Conservation (phyloP, 768 basidiomycete genomes). For the Lyophyllum atratum region DNA sequence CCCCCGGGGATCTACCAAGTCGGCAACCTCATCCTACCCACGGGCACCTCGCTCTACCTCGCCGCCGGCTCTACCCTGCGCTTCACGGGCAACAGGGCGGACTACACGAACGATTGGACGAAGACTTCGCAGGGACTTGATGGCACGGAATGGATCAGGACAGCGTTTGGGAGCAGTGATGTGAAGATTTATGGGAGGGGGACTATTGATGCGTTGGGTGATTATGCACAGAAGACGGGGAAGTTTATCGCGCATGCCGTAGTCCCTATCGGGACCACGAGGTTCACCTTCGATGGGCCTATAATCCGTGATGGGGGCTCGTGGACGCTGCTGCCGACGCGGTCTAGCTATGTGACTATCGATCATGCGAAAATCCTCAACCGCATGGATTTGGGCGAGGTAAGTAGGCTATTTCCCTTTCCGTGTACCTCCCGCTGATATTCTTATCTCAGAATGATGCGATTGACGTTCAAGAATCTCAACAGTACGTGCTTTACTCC, state of each 20-base stretch:
- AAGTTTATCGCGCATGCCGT: slow-evolving; percentile 17
- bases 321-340: slow-evolving; percentile 9
- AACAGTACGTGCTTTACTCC: not conserved
- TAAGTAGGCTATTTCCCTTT: not conserved
- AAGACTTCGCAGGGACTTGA: slow-evolving; percentile 5
- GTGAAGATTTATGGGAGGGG: slow-evolving; percentile 11
- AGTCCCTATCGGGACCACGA: slow-evolving; percentile 7
- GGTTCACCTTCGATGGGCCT: slow-evolving; percentile 6
- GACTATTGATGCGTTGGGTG: slow-evolving; percentile 3
- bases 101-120: slow-evolving; percentile 11
- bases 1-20: slow-evolving; percentile 5
- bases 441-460: slow-evolving; percentile 3
- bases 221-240: slow-evolving; percentile 8
- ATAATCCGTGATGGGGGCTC: slow-evolving; percentile 5
- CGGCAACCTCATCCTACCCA: slow-evolving; percentile 7
- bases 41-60: slow-evolving; percentile 4
- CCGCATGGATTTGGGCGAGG: slow-evolving; percentile 6
- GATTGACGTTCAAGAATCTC: slow-evolving; percentile 7
- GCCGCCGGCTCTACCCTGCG: slow-evolving; percentile 5
- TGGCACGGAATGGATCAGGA: slow-evolving; percentile 12
- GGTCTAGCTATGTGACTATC: slow-evolving; percentile 10
- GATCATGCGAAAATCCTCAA: slow-evolving; percentile 10
- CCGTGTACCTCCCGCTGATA: not conserved
- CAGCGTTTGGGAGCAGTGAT: slow-evolving; percentile 3
- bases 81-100: slow-evolving; percentile 9